Base-by-base conservation (phyloP, 2,329 filamentous ascomycete genomes). In the Ophiostoma sp. region DNA sequence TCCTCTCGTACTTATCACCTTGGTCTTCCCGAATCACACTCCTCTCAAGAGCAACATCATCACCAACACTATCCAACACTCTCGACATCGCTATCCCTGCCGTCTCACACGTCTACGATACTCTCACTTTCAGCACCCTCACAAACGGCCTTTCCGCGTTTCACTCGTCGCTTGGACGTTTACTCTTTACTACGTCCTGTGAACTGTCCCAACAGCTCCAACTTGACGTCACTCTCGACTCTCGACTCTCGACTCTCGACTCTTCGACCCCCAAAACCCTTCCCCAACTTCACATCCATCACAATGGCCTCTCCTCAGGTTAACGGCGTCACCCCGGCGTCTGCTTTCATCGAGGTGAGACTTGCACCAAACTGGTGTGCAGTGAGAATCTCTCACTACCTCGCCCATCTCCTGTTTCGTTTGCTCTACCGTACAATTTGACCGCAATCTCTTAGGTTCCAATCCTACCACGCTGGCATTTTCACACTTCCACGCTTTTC, bases 261-360 rank as follows among this genome's bases (percentile, higher is more conserved):
- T 27, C 38, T 36, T 27, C 27, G 2, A 27, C 27, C 27, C 27
- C 27, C 27, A 27, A 16, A n/a, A 60, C 40, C 63, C 38, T 16
- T n/a, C n/a, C 18, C 55, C n/a, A 18, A 38, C 8, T n/a, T 64
- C 42, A 18, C 41, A 44, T 4, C 38, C 27, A 18, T 64, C 66
- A 41, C 66, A 58, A 72, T 72, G 71, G 67, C 71, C n/a, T 62
- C 69, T 47, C 67, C 71, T 41, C 64, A 67, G 41, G 70, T 72
- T 18, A 72, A 72, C 70, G 71, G 71, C 44, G 65, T 71, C 52
- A 69, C 69, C 62, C 71, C 71, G 38, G 44, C 67, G 49, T 72
- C 71, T 49, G 71, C 70, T 47, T 72, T 72, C 58, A 14, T 72
- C 14, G 69, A 72, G 38, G 71, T 72, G 65, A 14, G 71, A 66